These are phyloP conservation scores for Dioscorea cayenensis DNA, from an alignment of 116 monocot species.

Conservation along the genomic window DNA sequence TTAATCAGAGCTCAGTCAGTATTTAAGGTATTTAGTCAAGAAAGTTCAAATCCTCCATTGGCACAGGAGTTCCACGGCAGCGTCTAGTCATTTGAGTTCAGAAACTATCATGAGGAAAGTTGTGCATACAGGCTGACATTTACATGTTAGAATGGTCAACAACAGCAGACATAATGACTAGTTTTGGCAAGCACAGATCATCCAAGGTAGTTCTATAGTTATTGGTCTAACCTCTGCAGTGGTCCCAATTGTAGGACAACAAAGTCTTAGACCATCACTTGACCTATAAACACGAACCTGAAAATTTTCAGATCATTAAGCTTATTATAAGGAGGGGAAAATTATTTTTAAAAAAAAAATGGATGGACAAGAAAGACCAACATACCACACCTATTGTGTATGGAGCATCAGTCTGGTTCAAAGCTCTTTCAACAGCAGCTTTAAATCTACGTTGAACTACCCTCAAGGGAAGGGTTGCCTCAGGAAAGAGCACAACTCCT, in stretches of 20 bases:
- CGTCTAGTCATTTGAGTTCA: no score
- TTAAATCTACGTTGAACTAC: slow-evolving; percentile 59
- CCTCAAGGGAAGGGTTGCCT: slow-evolving; percentile 81
- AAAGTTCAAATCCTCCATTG: not conserved
- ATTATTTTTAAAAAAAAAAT: not conserved
- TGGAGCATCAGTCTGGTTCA: slow-evolving; percentile 66
- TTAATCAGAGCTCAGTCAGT: not conserved
- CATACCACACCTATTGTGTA: slow-evolving; percentile 91
- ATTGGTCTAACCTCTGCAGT: slow-evolving; percentile 78
- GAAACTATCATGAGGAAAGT: no score
- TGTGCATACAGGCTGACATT: not conserved
- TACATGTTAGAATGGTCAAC: not conserved
- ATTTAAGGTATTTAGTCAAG: not conserved
- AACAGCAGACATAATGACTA: not conserved
- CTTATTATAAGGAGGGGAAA: not conserved
- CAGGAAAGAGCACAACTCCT: slow-evolving; percentile 96
- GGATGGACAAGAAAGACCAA: slow-evolving; percentile 5
- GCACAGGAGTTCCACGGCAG: not conserved
- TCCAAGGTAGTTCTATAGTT: not conserved
- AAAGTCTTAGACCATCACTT: slow-evolving; percentile 22
- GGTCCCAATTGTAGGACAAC: slow-evolving; percentile 63
- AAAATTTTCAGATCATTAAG: not conserved
- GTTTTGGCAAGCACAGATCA: not conserved
- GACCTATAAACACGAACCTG: slow-evolving; percentile 54
- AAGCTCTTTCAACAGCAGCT: slow-evolving; percentile 73